Conservation (phyloP, 805 yeast species). For the Candida loeiensis region DNA sequence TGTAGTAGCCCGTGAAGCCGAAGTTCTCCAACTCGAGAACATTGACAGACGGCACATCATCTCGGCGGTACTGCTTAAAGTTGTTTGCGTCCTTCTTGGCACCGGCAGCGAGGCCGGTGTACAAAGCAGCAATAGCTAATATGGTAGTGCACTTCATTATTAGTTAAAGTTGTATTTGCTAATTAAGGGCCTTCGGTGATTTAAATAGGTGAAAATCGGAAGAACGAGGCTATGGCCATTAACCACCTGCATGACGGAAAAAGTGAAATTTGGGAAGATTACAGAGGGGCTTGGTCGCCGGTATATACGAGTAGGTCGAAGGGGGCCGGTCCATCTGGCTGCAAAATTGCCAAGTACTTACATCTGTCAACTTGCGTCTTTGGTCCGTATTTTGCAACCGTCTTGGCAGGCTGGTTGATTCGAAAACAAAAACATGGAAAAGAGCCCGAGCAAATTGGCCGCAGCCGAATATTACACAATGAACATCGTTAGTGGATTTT, state of each 20-base stretch:
- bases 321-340: no score
- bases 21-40: constrained; percentile 50
- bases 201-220: not conserved
- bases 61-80: constrained; percentile 8
- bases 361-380: no score
- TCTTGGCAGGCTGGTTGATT: constrained; percentile 1
- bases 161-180: not conserved
- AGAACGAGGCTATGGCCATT: constrained; percentile 5
- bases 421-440: constrained; percentile 1
- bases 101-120: constrained; percentile 4
- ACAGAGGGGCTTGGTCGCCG: not conserved
- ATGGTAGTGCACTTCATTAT: constrained; percentile 5
- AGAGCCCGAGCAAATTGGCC: no score
- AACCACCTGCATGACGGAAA: constrained; percentile 1
- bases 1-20: constrained; percentile 54
- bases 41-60: constrained; percentile 14
- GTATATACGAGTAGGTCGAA: no score
- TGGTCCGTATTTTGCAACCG: constrained; percentile 2
- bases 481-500: no score
- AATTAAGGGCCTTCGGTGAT: not conserved
- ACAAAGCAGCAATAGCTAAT: constrained; percentile 1
- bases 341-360: no score
- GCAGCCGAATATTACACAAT: not conserved
- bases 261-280: no score
- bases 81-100: constrained; percentile 8